Evolutionary conservation across 805 yeast genomes (phyloP).

Genomic region (Lachancea thermotolerans): DNA sequence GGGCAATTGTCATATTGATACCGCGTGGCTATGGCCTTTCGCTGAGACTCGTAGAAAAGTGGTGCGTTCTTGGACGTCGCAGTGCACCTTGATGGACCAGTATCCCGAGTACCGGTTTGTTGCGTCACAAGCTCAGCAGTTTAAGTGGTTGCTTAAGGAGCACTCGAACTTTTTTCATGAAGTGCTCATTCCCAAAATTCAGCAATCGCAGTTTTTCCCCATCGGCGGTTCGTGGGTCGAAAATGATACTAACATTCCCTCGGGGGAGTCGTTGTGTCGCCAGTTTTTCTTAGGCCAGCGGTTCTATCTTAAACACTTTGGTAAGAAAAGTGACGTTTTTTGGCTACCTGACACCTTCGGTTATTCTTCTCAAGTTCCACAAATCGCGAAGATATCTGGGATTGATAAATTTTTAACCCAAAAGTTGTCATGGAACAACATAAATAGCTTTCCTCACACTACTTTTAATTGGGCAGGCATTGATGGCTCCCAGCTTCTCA

Average conservation of each 20-base stretch:
- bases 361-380: slow-evolving; percentile 92
- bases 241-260: slow-evolving; percentile 92
- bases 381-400: slow-evolving; percentile 80
- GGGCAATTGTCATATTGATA: slow-evolving; percentile 95
- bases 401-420: slow-evolving; percentile 84
- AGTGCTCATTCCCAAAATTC: slow-evolving; percentile 53
- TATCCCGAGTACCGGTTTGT: slow-evolving; percentile 93
- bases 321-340: slow-evolving; percentile 63
- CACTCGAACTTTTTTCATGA: slow-evolving; percentile 73
- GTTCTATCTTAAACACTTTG: slow-evolving; percentile 74
- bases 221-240: slow-evolving; percentile 99
- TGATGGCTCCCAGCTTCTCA: slow-evolving; percentile 87
- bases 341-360: slow-evolving; percentile 99
- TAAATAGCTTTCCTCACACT: slow-evolving; percentile 80
- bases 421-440: slow-evolving; percentile 93
- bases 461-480: slow-evolving; percentile 95
- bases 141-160: slow-evolving; percentile 80
- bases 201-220: slow-evolving; percentile 73
- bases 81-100: slow-evolving; percentile 70
- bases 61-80: slow-evolving; percentile 94
- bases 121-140: slow-evolving; percentile 95
- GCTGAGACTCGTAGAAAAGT: slow-evolving; percentile 91
- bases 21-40: slow-evolving; percentile 99
- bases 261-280: slow-evolving; percentile 83
- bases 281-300: slow-evolving; percentile 90